Evolutionary conservation across 495 filamentous ascomycete species (phyloP), one percentile per base, ranked within the genome.

Genomic region (Monascus purpureus): DNA sequence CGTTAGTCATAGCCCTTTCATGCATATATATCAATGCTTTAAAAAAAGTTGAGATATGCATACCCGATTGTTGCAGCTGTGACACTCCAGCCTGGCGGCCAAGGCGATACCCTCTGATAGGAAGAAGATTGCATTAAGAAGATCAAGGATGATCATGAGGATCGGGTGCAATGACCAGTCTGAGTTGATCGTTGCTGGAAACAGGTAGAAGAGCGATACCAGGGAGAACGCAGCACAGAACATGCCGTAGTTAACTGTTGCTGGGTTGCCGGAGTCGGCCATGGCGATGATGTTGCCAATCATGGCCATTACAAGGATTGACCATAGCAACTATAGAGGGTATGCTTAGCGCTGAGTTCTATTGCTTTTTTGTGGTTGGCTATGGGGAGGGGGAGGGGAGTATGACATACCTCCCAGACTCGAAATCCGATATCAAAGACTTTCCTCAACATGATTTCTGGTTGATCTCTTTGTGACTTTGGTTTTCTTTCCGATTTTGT

Each of bases 221-320:
- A 78, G 71, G 7, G 63, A 69, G 51, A 80, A 80, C n/a, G 71
- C 73, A 14, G 67, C 42, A 15, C 65, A 59, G 49, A 77, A 81
- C 54, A 81, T 77, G 45, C 59, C 47, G 55, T 75, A 83, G 63
- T 82, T 81, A 38, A 65, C 40, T 2, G 49, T 47, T 12, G 49
- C 41, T 0, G 71, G 68, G 57, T 78, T 76, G 25, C 71, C 71
- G 28, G 51, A 32, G 37, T 58, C 55, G 0, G 72, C 55, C 3
- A 65, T 51, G 35, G 61, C 55, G 45, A 82, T 75, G 61, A 80
- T 76, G 57, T 80, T 76, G 40, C 75, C 77, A 34, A 77, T 43
- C 16, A 83, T 59, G 13, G 76, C 67, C 53, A 78, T 70, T 41
- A 77, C 47, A 46, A 82, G 63, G 17, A 82, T 52, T n/a, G 74